phyloP scores from a whole-genome alignment of 2,329 filamentous ascomycete genomes.

The Pseudocercospora macadamiae region DNA sequence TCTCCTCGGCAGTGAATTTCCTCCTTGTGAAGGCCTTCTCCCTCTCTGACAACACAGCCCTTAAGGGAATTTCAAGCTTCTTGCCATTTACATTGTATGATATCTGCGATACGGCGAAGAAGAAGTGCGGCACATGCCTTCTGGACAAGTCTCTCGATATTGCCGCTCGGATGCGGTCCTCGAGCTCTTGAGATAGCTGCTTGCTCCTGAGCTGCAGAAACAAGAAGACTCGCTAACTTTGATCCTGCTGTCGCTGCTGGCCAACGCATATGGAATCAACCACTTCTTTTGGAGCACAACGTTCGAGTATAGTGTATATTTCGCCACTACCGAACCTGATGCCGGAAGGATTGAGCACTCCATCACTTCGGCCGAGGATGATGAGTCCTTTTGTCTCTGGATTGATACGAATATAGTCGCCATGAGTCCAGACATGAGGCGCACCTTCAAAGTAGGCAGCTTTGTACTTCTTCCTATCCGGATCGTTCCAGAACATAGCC shows the following conservation, averaged over 20 bases:
- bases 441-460: slow-evolving; percentile 48
- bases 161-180: background rate
- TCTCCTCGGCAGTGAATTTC: slow-evolving; percentile 17
- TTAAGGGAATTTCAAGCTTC: slow-evolving; percentile 15
- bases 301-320: slow-evolving; percentile 72
- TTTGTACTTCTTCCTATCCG: slow-evolving; percentile 40
- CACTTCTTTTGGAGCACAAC: slow-evolving; percentile 58
- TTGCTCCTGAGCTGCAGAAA: slow-evolving; percentile 44
- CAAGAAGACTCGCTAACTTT: slow-evolving; percentile 59
- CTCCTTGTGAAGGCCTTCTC: slow-evolving; percentile 6
- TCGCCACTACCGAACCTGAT: slow-evolving; percentile 77
- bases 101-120: slow-evolving; percentile 13
- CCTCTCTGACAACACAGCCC: slow-evolving; percentile 1
- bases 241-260: slow-evolving; percentile 68
- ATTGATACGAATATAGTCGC: slow-evolving; percentile 73
- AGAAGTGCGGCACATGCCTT: slow-evolving; percentile 16
- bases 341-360: slow-evolving; percentile 51
- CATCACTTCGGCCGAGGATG: background rate
- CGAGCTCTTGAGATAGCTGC: background rate
- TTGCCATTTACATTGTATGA: slow-evolving; percentile 17
- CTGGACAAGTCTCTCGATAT: slow-evolving; percentile 15
- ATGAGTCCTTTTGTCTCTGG: slow-evolving; percentile 60
- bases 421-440: slow-evolving; percentile 72
- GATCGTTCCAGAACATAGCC: slow-evolving; percentile 47
- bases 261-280: slow-evolving; percentile 74